These are phyloP conservation scores for Arxiozyma slooffiae DNA, from an alignment of 1,139 yeast species.

Conservation along the genomic window DNA sequence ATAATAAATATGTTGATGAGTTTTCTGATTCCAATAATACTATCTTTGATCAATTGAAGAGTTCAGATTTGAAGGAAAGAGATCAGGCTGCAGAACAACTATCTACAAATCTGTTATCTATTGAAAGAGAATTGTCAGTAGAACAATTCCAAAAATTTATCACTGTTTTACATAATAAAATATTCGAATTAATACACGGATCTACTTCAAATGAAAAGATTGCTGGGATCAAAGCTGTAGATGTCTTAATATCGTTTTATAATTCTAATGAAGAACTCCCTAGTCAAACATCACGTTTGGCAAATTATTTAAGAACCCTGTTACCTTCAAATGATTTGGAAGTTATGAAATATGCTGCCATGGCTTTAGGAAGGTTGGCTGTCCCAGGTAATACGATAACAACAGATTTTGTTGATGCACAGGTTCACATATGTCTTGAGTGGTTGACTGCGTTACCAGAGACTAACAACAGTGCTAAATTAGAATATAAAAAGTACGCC, in stretches of 20 bases:
- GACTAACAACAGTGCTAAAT: conserved; percentile 47
- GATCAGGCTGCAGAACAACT: conserved; percentile 55
- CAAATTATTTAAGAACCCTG: conserved; percentile 73
- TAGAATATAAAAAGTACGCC: conserved; percentile 80
- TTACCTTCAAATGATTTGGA: conserved; percentile 75
- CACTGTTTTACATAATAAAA: conserved; percentile 77
- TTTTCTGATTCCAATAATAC: conserved; percentile 20
- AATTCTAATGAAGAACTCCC: conserved; percentile 70
- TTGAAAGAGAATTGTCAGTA: conserved; percentile 64
- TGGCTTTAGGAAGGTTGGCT: conserved; percentile 78
- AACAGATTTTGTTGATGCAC: conserved; percentile 87
- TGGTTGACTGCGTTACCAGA: conserved; percentile 61
- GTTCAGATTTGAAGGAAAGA: conserved; percentile 39
- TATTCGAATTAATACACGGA: conserved; percentile 75
- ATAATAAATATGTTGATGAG: conserved; percentile 17
- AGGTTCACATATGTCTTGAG: conserved; percentile 81
- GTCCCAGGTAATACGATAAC: conserved; percentile 83
- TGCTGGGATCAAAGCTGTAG: conserved; percentile 88
- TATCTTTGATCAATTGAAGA: conserved; percentile 27
- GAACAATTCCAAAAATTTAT: conserved; percentile 76
- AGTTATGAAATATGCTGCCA: conserved; percentile 80
- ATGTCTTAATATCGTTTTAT: conserved; percentile 74
- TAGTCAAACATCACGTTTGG: conserved; percentile 80
- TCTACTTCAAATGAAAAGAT: conserved; percentile 62
- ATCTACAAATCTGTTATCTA: conserved; percentile 53